Percentiles rank a stretch among this genome's conserved stretches.
Evolutionary conservation across 352 stramenopile species (phyloP).

Genomic region (Phytophthora sp.): DNA sequence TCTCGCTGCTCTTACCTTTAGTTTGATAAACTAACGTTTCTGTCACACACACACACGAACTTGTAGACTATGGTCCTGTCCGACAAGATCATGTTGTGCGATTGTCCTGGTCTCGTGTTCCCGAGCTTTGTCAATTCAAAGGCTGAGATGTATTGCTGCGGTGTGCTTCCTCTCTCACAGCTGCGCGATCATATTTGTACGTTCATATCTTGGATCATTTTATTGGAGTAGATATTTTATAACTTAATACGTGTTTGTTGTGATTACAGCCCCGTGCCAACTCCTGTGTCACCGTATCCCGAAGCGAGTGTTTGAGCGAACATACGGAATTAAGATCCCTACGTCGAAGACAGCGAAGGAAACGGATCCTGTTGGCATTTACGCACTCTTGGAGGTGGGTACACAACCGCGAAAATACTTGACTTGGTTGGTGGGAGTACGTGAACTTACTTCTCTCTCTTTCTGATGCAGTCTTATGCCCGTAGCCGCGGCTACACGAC

Average conservation of each 20-base stretch:
- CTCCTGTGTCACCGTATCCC: conserved; percentile 96
- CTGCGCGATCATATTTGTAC: conserved; percentile 94
- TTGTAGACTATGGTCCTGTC: conserved; percentile 95
- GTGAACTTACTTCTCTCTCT: conserved; percentile 2
- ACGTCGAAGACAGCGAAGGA: conserved; percentile 71
- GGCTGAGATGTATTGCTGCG: conserved; percentile 98
- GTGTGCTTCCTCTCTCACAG: conserved; percentile 98
- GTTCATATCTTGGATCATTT: conserved; percentile 9
- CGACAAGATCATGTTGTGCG: conserved; percentile 98
- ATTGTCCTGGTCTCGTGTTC: conserved; percentile 99
- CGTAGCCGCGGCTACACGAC: conserved; percentile 92
- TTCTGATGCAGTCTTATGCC: conserved; percentile 67
- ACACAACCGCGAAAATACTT: not conserved
- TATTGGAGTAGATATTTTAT: not conserved
- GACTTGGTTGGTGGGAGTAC: not conserved
- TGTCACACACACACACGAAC: conserved; percentile 3
- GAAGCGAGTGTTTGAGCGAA: conserved; percentile 95
- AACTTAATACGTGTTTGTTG: conserved; percentile 11
- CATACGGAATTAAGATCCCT: conserved; percentile 96
- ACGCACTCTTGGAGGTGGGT: conserved; percentile 72
- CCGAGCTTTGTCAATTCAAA: conserved; percentile 98
- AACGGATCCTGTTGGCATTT: conserved; percentile 80
- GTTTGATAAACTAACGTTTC: not conserved
- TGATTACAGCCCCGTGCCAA: conserved; percentile 83
- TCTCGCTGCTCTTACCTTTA: not conserved